Base-by-base conservation (phyloP, 176 grass and related monocot species). In the Zea luxurians region DNA sequence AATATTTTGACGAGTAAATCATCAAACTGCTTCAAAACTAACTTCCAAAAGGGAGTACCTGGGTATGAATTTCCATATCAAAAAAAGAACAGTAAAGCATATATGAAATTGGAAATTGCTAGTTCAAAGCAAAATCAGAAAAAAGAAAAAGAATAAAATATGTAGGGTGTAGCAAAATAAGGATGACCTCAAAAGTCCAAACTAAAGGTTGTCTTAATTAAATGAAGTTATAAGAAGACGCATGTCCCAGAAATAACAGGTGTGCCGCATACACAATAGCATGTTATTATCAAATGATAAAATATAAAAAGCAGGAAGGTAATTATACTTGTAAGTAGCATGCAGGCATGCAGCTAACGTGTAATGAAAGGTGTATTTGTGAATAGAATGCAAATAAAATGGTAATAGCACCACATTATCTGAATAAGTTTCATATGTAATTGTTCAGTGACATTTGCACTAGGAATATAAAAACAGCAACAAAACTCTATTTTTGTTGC, bases 1-100 rank as follows among this genome's bases (percentile, higher is more conserved):
- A 99, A 90, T 92, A 99, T 99, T 90, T 99, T 99, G 79, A 99
- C 96, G 40, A 99, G 96, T 79, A 99, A 93, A 91, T 99, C 96
- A 82, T 99, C 90, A 64, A 99, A 99, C 64, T 99, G 96, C 81
- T 99, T 99, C 83, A 93, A 61, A 90, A 95, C 85, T 89, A 94
- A 87, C 84, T 90, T 99, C 96, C 92, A 99, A 66, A 93, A 92
- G 37, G 92, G 86, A 62, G 96, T 93, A 84, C 92, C 96, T 99
- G 83, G 55, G 66, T 70, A 49, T 77, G 12, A 77, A 79, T 37
- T 52, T 54, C 17, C 40, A 15, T 50, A 37, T 70, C 59, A 86
- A 61, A 83, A 66, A 27, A 79, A 48, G 59, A 73, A 71, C 34
- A 53, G 16, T 54, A 17, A 64, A 84, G 2, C 13, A 13, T 55